Base-by-base conservation (phyloP, 208 protist species). In the Wallacemonas rigidus region DNA sequence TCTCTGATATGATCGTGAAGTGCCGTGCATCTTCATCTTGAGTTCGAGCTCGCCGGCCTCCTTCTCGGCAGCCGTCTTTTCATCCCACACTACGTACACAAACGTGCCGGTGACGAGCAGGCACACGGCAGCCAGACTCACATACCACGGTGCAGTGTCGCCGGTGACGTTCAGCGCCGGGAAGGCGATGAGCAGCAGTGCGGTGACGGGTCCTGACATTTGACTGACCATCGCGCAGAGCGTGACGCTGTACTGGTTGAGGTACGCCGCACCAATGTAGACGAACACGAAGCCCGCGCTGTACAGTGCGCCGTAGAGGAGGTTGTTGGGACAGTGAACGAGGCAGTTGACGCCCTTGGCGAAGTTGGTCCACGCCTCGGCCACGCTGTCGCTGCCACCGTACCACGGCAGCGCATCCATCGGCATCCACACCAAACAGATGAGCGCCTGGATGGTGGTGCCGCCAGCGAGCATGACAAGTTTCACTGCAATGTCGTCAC, bases 231-330 rank as follows among this genome's bases (percentile, higher is more conserved):
- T 85, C 44, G 86, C 77, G 57, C 83, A 88, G 14, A 91, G 76
- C 51, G 86, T 91, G 40, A 88, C 86, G 48, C 81, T 88, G 78
- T 83, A 85, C 48, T 87, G 86, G 57, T 91, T 86, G 3, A 91
- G 74, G 71, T 91, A 88, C 9, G 82, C 82, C 4, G 80, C 69
- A 1, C 73, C 76, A 54, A 88, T 72, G 69, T 91, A 91, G 8
- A 79, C 76, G 7, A 81, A 54, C 0, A 88, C 74, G 60, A 88
- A 91, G 63, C 82, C 79, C 17, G 61, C 67, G 72, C 80, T 82
- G 72, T 87, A 91, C 35, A 82, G 62, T 0, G 82, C 35, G 39
- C 79, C 80, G 62, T 73, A 88, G 4, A 79, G 58, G 60, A 85
- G 71, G 69, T 80, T 81, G 44, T 82, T 69, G 53, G 71, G 71